Evolutionary conservation across 2,329 filamentous ascomycete genomes (phyloP).

Genomic region (Ophiosphaerella herpotricha): DNA sequence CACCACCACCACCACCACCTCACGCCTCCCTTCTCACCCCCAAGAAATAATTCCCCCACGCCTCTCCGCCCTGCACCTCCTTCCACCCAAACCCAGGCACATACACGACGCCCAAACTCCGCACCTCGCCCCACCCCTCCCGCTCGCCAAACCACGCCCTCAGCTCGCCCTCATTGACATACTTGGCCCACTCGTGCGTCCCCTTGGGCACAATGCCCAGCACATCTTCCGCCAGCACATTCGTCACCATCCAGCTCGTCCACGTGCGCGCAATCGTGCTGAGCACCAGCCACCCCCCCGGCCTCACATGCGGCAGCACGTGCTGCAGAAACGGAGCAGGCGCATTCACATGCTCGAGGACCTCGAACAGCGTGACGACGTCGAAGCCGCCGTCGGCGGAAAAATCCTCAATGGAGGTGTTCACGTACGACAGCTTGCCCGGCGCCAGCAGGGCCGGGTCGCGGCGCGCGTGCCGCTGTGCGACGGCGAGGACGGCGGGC

Average conservation of each 20-base stretch:
- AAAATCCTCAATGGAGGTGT: constrained; percentile 76
- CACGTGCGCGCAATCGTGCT: constrained; percentile 91
- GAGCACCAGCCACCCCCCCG: constrained; percentile 90
- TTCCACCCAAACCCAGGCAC: constrained; percentile 90
- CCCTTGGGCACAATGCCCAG: constrained; percentile 85
- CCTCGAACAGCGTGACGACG: constrained; percentile 87
- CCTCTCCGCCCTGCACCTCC: constrained; percentile 78
- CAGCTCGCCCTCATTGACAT: constrained; percentile 85
- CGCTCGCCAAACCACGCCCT: constrained; percentile 51
- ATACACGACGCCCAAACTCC: constrained; percentile 83
- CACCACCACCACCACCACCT: constrained; percentile 7
- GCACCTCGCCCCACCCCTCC: constrained; percentile 52
- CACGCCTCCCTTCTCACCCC: constrained; percentile 65
- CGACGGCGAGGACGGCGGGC: constrained; percentile 73
- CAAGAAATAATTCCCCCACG: constrained; percentile 95
- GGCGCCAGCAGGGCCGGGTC: constrained; percentile 70
- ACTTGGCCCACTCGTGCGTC: constrained; percentile 96
- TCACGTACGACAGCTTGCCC: constrained; percentile 68
- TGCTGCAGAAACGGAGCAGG: constrained; percentile 74
- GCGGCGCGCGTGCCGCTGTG: constrained; percentile 72
- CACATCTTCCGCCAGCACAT: constrained; percentile 86
- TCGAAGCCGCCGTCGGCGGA: constrained; percentile 61
- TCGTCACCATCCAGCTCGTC: constrained; percentile 89
- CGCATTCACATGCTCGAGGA: constrained; percentile 86
- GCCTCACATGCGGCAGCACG: constrained; percentile 76